These are phyloP conservation scores for Phytophthora hibernalis DNA, from an alignment of 352 stramenopile genomes.

Conservation along the genomic window DNA sequence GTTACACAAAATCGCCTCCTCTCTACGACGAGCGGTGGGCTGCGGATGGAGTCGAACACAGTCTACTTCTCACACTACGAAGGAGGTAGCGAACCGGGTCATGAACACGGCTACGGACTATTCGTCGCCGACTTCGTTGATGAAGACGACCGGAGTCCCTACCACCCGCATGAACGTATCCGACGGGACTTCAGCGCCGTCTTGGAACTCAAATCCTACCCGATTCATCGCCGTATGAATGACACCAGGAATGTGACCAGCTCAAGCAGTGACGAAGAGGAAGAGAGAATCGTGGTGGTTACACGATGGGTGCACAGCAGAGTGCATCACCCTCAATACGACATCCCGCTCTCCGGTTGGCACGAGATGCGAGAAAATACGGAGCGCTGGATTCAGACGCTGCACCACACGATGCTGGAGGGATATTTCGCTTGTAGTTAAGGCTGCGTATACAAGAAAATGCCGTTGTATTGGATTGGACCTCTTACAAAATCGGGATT, in stretches of 20 bases:
- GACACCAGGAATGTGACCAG: slow-evolving; percentile 11
- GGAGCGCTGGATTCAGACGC: slow-evolving; percentile 36
- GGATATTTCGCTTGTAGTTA: slow-evolving; percentile 9
- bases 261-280: slow-evolving; percentile 2
- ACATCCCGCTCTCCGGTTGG: slow-evolving; percentile 32
- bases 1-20: slow-evolving; percentile 49
- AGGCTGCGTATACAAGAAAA: slow-evolving; percentile 2
- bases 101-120: slow-evolving; percentile 31
- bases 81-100: slow-evolving; percentile 9
- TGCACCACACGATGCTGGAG: slow-evolving; percentile 36
- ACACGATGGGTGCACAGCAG: slow-evolving; percentile 37
- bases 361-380: slow-evolving; percentile 38
- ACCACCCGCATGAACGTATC: slow-evolving; percentile 44
- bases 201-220: slow-evolving; percentile 33
- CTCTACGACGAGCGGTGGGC: slow-evolving; percentile 24
- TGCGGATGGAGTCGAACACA: slow-evolving; percentile 51
- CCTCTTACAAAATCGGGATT: no score
- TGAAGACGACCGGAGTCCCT: slow-evolving; percentile 49
- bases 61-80: slow-evolving; percentile 46
- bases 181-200: slow-evolving; percentile 45
- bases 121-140: slow-evolving; percentile 52
- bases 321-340: slow-evolving; percentile 35
- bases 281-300: slow-evolving; percentile 34
- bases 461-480: no score
- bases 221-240: slow-evolving; percentile 8